Evolutionary conservation across 1,284 basidiomycete genomes (phyloP), one percentile per base, ranked within the genome.

Genomic region (Pseudozyma sp.): DNA sequence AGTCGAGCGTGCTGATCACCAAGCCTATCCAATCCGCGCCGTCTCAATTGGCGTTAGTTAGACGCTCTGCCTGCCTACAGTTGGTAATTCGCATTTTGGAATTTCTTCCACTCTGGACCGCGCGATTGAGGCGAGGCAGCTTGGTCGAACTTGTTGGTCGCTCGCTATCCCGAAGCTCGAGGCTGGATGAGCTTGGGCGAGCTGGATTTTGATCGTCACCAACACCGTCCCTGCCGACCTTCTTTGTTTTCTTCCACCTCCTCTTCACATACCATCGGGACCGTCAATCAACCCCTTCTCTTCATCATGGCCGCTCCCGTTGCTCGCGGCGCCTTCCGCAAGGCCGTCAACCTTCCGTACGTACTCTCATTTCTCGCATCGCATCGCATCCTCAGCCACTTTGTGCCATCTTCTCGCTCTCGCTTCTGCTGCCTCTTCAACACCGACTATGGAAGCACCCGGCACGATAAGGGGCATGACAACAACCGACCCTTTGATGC

Each of bases 261-360:
- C 61, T 70, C 62, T 57, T 50, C 57, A 34, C 42, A 49, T 43
- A 35, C 49, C 61, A 43, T 49, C 33, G 51, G 54, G 62, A 64
- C 59, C 58, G 54, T 70, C 62, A 57, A 45, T 50, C 8, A 8
- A 50, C 30, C 57, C 40, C 24, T 39, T 40, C 42, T 14, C 34
- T 44, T 56, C 68, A 72, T 58, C 74, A 81, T 81, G 52, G 70
- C 61, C 42, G 77, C 73, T 60, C 69, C 63, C 29, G 78, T 72
- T 53, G 66, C 64, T 60, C 68, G 73, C 50, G 72, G 81, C 56
- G 71, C 82, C 65, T 75, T 79, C 54, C 81, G 84, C 75, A 84
- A 75, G 72, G 90, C 91, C 75, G 86, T 93, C 84, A 94, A 90
- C 86, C 87, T 96, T 81, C 86, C 92, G 77, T 78, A 68, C 58